Evolutionary conservation across 1,284 basidiomycete genomes (phyloP), one percentile per base, ranked within the genome.

Genomic region (Omphalotus olearius): DNA sequence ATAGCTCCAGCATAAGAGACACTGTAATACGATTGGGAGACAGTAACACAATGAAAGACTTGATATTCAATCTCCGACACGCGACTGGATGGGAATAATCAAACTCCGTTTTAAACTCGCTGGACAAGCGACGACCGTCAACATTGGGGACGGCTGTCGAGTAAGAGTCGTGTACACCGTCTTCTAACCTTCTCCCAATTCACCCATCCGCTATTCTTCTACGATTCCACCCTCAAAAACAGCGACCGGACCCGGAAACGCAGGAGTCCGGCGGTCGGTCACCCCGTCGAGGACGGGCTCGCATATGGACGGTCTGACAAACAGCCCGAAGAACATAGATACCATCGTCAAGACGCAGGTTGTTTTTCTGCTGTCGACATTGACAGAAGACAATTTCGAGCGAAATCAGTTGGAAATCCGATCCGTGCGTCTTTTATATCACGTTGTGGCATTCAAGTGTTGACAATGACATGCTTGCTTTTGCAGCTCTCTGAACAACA

Each of bases 361-460:
- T 66, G 91, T 93, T 60, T 97, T 97, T 70, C 79, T 96, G 55
- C 80, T 98, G 58, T 93, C 91, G 17, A 96, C 91, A 20, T 80
- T 97, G 54, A 93, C 90, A 53, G 94, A 97, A 72, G 94, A 96
- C 62, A 93, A 93, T 70, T 97, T 93, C 66, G 89, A 92, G 66
- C 83, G 90, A 66, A 91, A 95, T 68, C 85, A 93, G 65, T 73
- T 83, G 53, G 93, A 97, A 75, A 95, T 97, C 62, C 85, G 90
- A 64, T 89, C 89, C 55, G 93, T 96, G 67, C 63, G 90, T 80
- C 49, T 57, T 53, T 54, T 45, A 57, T 57, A 28, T 52, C 57
- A 52, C 25, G 30, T 46, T 52, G 51, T 51, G 28, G 23, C 45
- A 43, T 50, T 45, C 54, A 52, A 50, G 52, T 56, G 51, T 63